phyloP scores from a whole-genome alignment of 1,139 yeast genomes.

The Tardiomyces digboiensis region DNA sequence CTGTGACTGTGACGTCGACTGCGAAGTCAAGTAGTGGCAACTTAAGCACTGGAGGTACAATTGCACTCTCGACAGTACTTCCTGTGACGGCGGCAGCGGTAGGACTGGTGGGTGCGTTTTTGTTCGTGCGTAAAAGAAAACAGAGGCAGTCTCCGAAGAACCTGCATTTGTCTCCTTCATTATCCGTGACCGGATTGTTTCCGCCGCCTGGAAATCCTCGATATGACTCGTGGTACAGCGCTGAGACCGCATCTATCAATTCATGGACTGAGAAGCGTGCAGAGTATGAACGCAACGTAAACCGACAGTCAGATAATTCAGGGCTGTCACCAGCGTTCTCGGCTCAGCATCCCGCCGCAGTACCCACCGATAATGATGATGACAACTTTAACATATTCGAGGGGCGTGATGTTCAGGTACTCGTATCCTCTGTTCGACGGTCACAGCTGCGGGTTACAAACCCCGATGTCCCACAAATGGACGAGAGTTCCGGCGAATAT shows the following conservation, averaged over 20 bases:
- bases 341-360: slow-evolving; percentile 10
- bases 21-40: not conserved
- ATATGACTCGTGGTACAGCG: not conserved
- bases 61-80: not conserved
- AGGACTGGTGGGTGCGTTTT: not conserved
- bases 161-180: not conserved
- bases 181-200: not conserved
- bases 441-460: slow-evolving; percentile 54
- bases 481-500: not conserved
- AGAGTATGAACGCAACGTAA: not conserved
- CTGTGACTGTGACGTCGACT: not conserved
- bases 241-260: slow-evolving; percentile 11
- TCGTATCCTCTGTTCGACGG: slow-evolving; percentile 63
- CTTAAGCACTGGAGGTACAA: slow-evolving; percentile 1
- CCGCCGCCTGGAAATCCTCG: slow-evolving; percentile 1
- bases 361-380: slow-evolving; percentile 13
- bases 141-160: not conserved
- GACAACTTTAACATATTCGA: slow-evolving; percentile 34
- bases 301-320: not conserved
- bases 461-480: slow-evolving; percentile 31
- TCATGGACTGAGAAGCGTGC: slow-evolving; percentile 23
- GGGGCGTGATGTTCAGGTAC: slow-evolving; percentile 59
- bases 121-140: not conserved
- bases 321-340: not conserved
- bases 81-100: not conserved